Evolutionary conservation across 2,329 filamentous ascomycete species (phyloP), one percentile per base, ranked within the genome.

Genomic region (Fusarium anguioides): DNA sequence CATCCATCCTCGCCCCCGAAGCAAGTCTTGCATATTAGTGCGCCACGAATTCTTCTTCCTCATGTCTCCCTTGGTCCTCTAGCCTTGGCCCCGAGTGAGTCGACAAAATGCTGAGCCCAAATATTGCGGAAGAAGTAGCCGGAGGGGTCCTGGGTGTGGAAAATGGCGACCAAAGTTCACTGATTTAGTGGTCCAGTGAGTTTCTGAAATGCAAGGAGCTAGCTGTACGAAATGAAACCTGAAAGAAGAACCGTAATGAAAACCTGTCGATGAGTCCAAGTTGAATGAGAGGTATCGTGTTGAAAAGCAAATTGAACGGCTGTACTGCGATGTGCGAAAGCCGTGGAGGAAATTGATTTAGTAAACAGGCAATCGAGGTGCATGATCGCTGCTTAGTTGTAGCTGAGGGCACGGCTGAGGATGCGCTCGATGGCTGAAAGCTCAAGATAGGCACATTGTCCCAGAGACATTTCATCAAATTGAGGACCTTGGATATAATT

Each of bases 401-500:
- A 47, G 11, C 46, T 41, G 33, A 83, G 72, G 15, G 79, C 81
- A 7, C 82, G 81, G 21, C 76, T 75, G 24, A 89, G 74, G 46
- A 86, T 80, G 6, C 76, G 73, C 72, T 87, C 83, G 8, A 89
- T 77, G 4, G 81, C 81, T 8, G 72, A 66, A 70, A 85, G 82
- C 74, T 89, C 87, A 14, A 72, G 66, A 7, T 75, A 63, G 4
- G 82, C 83, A 12, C 81, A 79, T 36, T 83, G 72, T 2, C 78
- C 76, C 4, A 89, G 78, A 8, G 82, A 84, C 78, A 85, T 77
- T 23, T 76, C 65, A 60, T 86, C 84, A 55, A 86, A 84, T 0
- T 61, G 70, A 3, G 68, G 70, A 2, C 83, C 82, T 21, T 70
- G 62, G 6, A 77, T 79, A 55, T 82, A 81, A 33, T 76, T 74